A percentile compares a stretch with the other conserved stretches of the same genome.
These are phyloP conservation scores for Mycena pura DNA, from an alignment of 768 basidiomycete genomes.

Conservation along the genomic window DNA sequence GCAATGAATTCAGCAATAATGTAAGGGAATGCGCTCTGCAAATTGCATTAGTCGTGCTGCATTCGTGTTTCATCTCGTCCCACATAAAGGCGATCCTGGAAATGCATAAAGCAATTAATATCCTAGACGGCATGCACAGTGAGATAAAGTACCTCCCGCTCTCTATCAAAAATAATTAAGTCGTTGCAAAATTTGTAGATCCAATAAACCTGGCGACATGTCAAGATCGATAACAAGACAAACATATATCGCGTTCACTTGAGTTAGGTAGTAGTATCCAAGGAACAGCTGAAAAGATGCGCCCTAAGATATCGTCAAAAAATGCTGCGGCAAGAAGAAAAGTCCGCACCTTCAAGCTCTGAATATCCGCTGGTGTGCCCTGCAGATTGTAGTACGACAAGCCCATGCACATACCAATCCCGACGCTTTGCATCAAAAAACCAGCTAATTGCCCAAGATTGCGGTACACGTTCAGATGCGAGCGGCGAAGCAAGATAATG, in stretches of 20 bases:
- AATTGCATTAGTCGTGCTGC: background rate
- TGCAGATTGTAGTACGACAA: slow-evolving; percentile 44
- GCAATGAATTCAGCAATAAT: slow-evolving; percentile 45
- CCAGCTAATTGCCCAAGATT: slow-evolving; percentile 32
- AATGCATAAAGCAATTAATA: background rate
- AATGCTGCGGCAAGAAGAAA: slow-evolving; percentile 23
- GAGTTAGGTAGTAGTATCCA: slow-evolving; percentile 43
- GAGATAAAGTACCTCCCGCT: slow-evolving; percentile 40
- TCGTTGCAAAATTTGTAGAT: slow-evolving; percentile 27
- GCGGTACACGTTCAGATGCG: slow-evolving; percentile 29
- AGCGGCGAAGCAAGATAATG: slow-evolving; percentile 24
- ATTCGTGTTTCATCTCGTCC: background rate
- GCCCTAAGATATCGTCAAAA: slow-evolving; percentile 34
- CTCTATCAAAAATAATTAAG: slow-evolving; percentile 49
- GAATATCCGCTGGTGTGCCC: slow-evolving; percentile 36
- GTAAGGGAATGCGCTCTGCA: slow-evolving; percentile 41
- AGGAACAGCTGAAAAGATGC: slow-evolving; percentile 37
- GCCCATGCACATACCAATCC: slow-evolving; percentile 38
- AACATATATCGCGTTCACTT: slow-evolving; percentile 33
- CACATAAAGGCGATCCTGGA: slow-evolving; percentile 25
- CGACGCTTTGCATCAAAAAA: slow-evolving; percentile 29
- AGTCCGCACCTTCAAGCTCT: slow-evolving; percentile 30
- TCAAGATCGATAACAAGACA: background rate
- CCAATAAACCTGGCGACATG: slow-evolving; percentile 20
- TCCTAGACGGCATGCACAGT: background rate